A percentile compares a stretch with the other conserved stretches of the same genome.
phyloP scores from a whole-genome alignment of 2,329 filamentous ascomycete genomes.

The Biscogniauxia marginata region DNA sequence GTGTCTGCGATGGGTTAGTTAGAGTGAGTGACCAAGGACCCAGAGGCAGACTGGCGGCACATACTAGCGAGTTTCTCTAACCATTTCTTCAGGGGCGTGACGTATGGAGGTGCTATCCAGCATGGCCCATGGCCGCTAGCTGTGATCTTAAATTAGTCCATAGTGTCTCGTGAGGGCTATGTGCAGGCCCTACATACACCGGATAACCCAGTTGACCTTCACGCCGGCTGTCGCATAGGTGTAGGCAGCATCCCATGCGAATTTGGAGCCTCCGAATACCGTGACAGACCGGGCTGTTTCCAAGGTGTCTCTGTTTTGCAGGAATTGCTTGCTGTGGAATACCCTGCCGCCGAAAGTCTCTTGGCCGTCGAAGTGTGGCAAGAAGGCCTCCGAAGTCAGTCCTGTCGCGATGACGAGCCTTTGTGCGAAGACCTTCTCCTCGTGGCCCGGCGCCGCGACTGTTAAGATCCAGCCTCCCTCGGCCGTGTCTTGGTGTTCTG shows the following conservation, averaged over 20 bases:
- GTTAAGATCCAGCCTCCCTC: conserved; percentile 35
- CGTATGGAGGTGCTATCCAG: conserved; percentile 51
- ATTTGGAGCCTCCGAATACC: conserved; percentile 61
- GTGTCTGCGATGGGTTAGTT: conserved; percentile 39
- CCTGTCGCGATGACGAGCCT: conserved; percentile 64
- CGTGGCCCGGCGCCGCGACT: conserved; percentile 3
- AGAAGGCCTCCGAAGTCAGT: conserved; percentile 54
- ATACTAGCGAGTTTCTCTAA: conserved; percentile 48
- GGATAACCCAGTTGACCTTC: conserved; percentile 57
- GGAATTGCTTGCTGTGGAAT: conserved; percentile 58
- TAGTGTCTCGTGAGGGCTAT: neutral
- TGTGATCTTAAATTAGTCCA: conserved; percentile 3
- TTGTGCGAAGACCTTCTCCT: conserved; percentile 28
- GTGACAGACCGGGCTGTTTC: conserved; percentile 41
- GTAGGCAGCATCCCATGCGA: conserved; percentile 62
- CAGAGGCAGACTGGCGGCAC: conserved; percentile 14
- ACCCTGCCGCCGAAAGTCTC: conserved; percentile 51
- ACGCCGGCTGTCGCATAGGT: conserved; percentile 52
- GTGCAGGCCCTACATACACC: conserved; percentile 27
- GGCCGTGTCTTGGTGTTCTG: conserved; percentile 45
- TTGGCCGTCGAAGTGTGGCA: conserved; percentile 50
- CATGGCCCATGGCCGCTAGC: conserved; percentile 52
- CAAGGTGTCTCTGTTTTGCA: conserved; percentile 32
- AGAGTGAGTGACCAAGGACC: neutral
- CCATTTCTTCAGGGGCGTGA: conserved; percentile 50